Evolutionary conservation across 2,329 filamentous ascomycete genomes (phyloP).

Genomic region (Pseudogymnoascus sp.): DNA sequence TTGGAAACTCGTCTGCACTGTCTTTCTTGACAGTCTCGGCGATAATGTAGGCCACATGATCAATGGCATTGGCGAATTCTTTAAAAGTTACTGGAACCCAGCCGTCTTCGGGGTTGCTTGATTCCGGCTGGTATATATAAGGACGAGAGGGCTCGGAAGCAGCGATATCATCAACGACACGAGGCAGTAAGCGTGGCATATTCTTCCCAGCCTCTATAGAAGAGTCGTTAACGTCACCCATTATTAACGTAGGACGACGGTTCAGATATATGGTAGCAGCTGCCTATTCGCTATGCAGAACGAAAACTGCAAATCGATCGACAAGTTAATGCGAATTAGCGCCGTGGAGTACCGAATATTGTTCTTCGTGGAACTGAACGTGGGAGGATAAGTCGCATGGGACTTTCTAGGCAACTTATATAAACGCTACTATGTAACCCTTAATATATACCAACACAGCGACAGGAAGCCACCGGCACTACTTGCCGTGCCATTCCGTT

Average conservation of each 20-base stretch:
- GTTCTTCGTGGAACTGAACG: not conserved
- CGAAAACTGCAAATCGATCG: not conserved
- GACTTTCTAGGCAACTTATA: not conserved
- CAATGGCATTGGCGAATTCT: slow-evolving; percentile 35
- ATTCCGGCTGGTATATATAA: slow-evolving; percentile 31
- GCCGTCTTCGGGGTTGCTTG: slow-evolving; percentile 33
- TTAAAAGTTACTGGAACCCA: slow-evolving; percentile 34
- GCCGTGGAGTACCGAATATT: not conserved
- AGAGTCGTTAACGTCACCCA: not conserved
- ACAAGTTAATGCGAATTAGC: not conserved
- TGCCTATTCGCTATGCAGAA: not conserved
- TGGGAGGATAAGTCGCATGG: not conserved
- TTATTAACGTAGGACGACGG: not conserved
- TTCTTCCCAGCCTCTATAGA: not conserved
- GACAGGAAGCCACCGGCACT: not conserved
- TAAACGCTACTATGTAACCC: too few species aligned
- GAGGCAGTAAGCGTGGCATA: slow-evolving; percentile 29
- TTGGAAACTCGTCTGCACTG: slow-evolving; percentile 25
- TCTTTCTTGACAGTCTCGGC: slow-evolving; percentile 19
- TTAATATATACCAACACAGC: not conserved
- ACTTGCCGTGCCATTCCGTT: not conserved
- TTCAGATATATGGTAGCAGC: not conserved
- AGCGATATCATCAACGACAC: slow-evolving; percentile 35
- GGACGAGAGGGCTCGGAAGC: slow-evolving; percentile 30
- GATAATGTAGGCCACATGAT: slow-evolving; percentile 34